Evolutionary conservation across 495 filamentous ascomycete species (phyloP).

Genomic region (Amniculicola lignicola): DNA sequence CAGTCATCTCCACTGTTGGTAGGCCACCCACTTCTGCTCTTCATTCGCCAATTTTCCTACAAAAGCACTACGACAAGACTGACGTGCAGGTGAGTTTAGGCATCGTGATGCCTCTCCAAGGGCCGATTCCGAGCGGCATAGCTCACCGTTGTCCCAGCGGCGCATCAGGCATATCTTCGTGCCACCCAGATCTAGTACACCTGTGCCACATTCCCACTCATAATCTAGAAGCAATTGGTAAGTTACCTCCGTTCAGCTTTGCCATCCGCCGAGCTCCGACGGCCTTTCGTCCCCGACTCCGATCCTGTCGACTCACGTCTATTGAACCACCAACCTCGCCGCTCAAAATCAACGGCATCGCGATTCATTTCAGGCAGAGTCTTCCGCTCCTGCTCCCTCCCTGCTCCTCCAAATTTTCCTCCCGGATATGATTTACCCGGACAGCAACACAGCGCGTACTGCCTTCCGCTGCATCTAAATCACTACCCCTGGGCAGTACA

Average conservation of each 20-base stretch:
- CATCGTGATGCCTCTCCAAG: neutral
- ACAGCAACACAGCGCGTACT: neutral
- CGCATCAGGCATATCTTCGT: neutral
- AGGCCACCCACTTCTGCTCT: neutral
- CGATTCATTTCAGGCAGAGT: neutral
- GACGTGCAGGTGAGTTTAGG: conserved; percentile 9
- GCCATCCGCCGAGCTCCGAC: neutral
- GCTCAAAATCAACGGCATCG: neutral
- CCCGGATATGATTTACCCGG: neutral
- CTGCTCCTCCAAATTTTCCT: no score
- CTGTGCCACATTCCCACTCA: neutral
- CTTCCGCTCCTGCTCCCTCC: neutral
- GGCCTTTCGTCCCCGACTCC: neutral
- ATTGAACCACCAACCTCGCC: neutral
- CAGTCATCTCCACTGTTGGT: conserved; percentile 22
- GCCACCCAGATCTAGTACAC: neutral
- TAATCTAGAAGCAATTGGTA: neutral
- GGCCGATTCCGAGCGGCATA: neutral
- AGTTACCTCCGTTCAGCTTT: neutral
- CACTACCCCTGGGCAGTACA: neutral
- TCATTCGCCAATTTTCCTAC: conserved; percentile 1
- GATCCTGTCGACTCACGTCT: neutral
- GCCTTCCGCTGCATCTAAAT: neutral
- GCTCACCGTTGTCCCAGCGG: neutral
- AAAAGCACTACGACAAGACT: neutral